A percentile compares a stretch with the other conserved stretches of the same genome.
phyloP scores from a whole-genome alignment of 176 grass and related monocot species.

The Carex littledalei region DNA sequence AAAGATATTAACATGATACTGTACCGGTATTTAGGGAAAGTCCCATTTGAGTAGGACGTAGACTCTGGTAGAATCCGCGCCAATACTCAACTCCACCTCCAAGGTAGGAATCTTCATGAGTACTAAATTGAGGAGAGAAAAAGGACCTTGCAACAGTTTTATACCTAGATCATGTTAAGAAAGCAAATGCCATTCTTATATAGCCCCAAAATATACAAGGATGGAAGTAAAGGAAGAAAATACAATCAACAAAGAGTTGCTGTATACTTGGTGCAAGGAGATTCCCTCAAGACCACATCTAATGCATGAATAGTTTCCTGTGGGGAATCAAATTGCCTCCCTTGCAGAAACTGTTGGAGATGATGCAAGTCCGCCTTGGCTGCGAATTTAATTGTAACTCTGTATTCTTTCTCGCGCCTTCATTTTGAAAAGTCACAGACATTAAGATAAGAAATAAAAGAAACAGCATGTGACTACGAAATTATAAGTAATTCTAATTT shows the following conservation, averaged over 20 bases:
- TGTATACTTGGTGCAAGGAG: conserved; percentile 24
- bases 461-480: neutral
- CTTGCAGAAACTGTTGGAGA: conserved; percentile 41
- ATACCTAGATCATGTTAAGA: conserved; percentile 39
- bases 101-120: neutral
- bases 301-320: conserved; percentile 67
- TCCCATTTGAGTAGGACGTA: conserved; percentile 79
- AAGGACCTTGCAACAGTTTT: conserved; percentile 53
- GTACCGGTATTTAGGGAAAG: conserved; percentile 68
- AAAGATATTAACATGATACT: neutral
- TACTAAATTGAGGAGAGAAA: conserved; percentile 47
- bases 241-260: neutral
- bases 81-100: conserved; percentile 57
- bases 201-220: neutral
- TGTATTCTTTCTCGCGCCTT: conserved; percentile 35
- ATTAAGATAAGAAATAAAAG: neutral
- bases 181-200: neutral
- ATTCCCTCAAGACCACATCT: conserved; percentile 63
- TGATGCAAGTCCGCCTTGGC: conserved; percentile 30
- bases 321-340: conserved; percentile 36
- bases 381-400: conserved; percentile 45
- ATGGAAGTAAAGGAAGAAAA: neutral
- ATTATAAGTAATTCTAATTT: neutral
- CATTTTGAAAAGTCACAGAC: neutral
- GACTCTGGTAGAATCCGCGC: conserved; percentile 76